Percentiles rank a stretch among this genome's conserved stretches.
Conservation (phyloP, 768 basidiomycete genomes). For the Lactarius psammicola region DNA sequence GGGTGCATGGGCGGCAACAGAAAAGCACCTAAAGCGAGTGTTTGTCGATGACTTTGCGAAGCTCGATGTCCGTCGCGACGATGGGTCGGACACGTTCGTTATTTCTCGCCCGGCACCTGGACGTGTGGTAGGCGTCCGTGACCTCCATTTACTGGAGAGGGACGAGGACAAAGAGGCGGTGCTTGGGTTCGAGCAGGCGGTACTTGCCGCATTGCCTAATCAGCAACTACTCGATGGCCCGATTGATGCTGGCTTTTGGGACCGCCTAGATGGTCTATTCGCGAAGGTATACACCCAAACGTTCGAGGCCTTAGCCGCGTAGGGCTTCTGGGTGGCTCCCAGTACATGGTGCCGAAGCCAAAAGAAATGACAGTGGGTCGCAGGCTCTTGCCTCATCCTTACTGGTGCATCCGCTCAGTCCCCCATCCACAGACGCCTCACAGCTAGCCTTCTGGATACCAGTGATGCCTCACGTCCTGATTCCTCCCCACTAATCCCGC, state of each 20-base stretch:
- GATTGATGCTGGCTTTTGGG: background rate
- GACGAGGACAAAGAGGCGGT: background rate
- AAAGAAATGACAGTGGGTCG: too few species aligned
- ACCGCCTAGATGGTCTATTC: background rate
- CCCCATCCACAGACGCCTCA: too few species aligned
- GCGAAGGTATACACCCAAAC: background rate
- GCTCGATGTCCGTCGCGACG: conserved; percentile 4
- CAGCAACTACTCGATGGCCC: background rate
- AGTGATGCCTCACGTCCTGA: too few species aligned
- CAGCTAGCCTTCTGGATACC: too few species aligned
- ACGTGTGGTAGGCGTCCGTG: background rate
- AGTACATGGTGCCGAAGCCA: too few species aligned
- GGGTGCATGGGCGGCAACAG: conserved; percentile 1
- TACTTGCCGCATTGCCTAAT: background rate
- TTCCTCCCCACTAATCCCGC: too few species aligned
- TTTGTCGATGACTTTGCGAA: conserved; percentile 6
- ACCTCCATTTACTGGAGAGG: background rate
- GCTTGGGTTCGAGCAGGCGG: conserved; percentile 1
- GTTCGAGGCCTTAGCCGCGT: background rate
- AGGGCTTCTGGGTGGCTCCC: too few species aligned
- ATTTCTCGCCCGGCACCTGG: background rate
- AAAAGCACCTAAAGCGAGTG: background rate
- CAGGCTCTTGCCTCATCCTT: too few species aligned
- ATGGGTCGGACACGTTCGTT: background rate
- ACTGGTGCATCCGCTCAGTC: too few species aligned